These are phyloP conservation scores for Colletotrichum liaoningense DNA, from an alignment of 2,329 filamentous ascomycete genomes.

Conservation along the genomic window DNA sequence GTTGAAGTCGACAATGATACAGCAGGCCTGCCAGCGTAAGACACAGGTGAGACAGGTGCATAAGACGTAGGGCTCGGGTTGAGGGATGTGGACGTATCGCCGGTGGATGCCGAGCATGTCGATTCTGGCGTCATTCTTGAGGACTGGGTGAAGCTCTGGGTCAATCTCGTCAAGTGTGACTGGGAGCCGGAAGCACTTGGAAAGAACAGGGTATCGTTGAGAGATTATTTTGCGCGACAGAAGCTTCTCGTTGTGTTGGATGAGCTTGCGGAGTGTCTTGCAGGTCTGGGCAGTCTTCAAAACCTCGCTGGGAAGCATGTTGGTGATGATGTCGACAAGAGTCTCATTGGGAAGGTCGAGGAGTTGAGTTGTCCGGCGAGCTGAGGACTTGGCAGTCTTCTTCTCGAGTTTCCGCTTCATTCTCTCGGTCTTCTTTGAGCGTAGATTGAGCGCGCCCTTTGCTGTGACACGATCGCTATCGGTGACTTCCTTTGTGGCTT, in stretches of 20 bases:
- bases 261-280: conserved; percentile 54
- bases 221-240: conserved; percentile 56
- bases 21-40: conserved; percentile 67
- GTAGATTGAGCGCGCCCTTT: conserved; percentile 20
- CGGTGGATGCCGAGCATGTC: conserved; percentile 57
- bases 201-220: conserved; percentile 61
- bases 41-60: conserved; percentile 70
- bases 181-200: conserved; percentile 63
- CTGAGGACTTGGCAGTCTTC: conserved; percentile 16
- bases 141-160: conserved; percentile 47
- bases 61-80: conserved; percentile 56
- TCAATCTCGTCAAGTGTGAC: conserved; percentile 55
- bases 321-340: conserved; percentile 57
- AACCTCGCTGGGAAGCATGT: conserved; percentile 62
- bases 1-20: conserved; percentile 65
- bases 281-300: conserved; percentile 57
- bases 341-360: conserved; percentile 65
- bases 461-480: conserved; percentile 27
- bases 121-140: conserved; percentile 55
- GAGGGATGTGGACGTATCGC: conserved; percentile 63
- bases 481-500: conserved; percentile 22
- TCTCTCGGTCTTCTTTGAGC: conserved; percentile 35
- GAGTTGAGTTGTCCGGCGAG: conserved; percentile 45
- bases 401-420: conserved; percentile 27
- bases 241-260: conserved; percentile 54